Conservation (phyloP, 306 rosid genomes). For the Dryas octopetala region DNA sequence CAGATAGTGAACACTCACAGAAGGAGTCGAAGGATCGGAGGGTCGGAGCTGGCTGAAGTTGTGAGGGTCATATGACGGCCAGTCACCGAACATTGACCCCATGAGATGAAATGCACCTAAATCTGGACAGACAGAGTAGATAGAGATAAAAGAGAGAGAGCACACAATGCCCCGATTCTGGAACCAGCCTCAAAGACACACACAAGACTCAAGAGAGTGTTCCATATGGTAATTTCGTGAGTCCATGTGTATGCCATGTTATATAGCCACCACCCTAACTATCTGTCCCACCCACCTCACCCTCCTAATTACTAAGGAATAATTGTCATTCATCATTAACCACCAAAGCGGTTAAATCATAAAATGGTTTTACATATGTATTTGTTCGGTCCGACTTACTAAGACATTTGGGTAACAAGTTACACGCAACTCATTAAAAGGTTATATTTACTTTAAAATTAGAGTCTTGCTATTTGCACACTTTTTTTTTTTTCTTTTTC, state of each 20-base stretch:
- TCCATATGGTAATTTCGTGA: background rate
- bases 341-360: too few relatives aligned
- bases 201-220: background rate
- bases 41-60: constrained; percentile 94
- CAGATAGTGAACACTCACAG: constrained; percentile 52
- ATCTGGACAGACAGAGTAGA: constrained; percentile 19
- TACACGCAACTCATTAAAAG: too few relatives aligned
- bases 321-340: background rate
- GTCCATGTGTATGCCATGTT: background rate
- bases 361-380: too few relatives aligned
- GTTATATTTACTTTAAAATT: too few relatives aligned
- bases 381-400: too few relatives aligned
- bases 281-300: background rate
- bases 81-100: constrained; percentile 86
- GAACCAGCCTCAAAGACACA: background rate
- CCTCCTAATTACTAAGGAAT: background rate
- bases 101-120: constrained; percentile 35
- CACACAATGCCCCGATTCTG: constrained; percentile 19
- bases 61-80: constrained; percentile 88
- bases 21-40: constrained; percentile 78
- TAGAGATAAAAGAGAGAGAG: background rate
- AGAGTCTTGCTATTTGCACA: too few relatives aligned
- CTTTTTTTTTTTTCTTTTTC: too few relatives aligned
- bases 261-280: background rate
- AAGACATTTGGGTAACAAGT: too few relatives aligned